phyloP scores from a whole-genome alignment of 2,329 filamentous ascomycete species.

The Beauveria sp. region DNA sequence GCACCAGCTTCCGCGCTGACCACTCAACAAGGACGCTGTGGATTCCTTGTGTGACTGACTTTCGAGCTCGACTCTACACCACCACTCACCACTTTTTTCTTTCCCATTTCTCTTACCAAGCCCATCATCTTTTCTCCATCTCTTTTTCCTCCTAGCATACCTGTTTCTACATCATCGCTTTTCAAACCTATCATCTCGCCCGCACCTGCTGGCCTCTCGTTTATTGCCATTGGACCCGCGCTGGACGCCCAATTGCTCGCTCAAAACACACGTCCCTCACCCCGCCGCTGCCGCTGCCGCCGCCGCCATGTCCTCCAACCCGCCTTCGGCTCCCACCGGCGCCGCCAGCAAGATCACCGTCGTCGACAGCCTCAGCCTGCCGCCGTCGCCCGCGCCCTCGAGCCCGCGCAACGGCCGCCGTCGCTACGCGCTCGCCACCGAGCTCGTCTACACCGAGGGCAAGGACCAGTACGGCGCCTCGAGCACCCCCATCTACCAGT shows the following conservation, averaged over 20 bases:
- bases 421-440: conserved; percentile 89
- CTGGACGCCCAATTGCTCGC: conserved; percentile 2
- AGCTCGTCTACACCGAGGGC: conserved; percentile 91
- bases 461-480: conserved; percentile 96
- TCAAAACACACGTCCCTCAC: neutral
- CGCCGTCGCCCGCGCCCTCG: conserved; percentile 87
- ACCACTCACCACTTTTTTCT: neutral
- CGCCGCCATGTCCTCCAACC: conserved; percentile 23
- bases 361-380: conserved; percentile 66
- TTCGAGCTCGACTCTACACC: neutral
- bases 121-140: neutral
- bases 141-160: neutral
- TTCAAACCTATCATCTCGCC: neutral
- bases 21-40: neutral
- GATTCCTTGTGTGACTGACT: conserved; percentile 1
- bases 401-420: conserved; percentile 73
- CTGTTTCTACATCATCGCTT: neutral
- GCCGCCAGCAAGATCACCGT: conserved; percentile 67
- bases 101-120: neutral
- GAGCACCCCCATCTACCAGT: conserved; percentile 96
- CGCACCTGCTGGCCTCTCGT: neutral
- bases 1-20: neutral
- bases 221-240: neutral
- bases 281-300: conserved; percentile 21
- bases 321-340: conserved; percentile 19